Conservation (phyloP, 2,329 filamentous ascomycete genomes). For the Cadophora sp. region DNA sequence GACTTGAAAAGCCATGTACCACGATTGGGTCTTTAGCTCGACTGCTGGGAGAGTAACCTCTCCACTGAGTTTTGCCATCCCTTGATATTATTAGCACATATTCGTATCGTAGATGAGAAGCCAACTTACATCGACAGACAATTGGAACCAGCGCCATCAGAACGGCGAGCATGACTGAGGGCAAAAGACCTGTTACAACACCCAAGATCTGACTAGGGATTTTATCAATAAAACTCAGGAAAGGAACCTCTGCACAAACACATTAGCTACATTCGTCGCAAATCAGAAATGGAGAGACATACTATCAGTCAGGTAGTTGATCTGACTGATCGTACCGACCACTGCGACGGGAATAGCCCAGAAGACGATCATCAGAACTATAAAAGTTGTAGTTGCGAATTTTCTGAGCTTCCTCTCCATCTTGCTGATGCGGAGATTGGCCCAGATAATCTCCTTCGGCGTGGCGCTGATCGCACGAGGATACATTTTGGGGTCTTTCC, state of each 20-base stretch:
- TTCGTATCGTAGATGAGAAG: conserved; percentile 24
- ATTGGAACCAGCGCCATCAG: conserved; percentile 87
- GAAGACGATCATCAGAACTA: conserved; percentile 82
- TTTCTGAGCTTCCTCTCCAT: conserved; percentile 79
- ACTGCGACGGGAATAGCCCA: conserved; percentile 79
- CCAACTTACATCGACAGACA: conserved; percentile 72
- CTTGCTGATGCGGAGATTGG: conserved; percentile 81
- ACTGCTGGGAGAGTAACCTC: conserved; percentile 79
- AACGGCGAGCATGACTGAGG: conserved; percentile 77
- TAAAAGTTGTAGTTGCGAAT: conserved; percentile 70
- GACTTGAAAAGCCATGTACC: conserved; percentile 89
- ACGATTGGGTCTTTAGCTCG: conserved; percentile 87
- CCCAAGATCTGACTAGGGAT: conserved; percentile 75
- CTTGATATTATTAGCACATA: conserved; percentile 46
- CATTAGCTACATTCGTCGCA: conserved; percentile 21
- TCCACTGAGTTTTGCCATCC: conserved; percentile 79
- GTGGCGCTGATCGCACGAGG: conserved; percentile 82
- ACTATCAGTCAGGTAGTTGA: conserved; percentile 67
- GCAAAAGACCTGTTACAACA: conserved; percentile 83
- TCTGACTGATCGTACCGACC: conserved; percentile 86
- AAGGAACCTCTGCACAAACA: conserved; percentile 56
- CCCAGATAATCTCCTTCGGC: conserved; percentile 87
- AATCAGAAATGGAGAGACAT: conserved; percentile 18
- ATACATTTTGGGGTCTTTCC: conserved; percentile 79
- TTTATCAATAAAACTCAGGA: conserved; percentile 74